Percentiles rank a stretch among this genome's conserved stretches.
Conservation (phyloP, 1,139 yeast species). For the Hanseniaspora uvarum region DNA sequence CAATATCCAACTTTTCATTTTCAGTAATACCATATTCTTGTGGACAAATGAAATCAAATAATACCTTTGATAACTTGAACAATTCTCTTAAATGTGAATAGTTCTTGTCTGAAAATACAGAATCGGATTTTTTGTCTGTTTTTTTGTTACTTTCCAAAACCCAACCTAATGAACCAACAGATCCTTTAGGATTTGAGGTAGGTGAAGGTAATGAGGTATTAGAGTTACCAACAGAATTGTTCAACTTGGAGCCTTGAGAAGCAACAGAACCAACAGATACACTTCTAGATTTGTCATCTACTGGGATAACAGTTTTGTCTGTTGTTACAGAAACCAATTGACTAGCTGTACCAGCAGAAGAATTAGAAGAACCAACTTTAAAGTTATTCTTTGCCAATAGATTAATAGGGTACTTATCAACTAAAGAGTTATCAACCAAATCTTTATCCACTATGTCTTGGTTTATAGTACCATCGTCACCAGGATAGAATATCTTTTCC, state of each 20-base stretch:
- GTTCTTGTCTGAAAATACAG: conserved; percentile 73
- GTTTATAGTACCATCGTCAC: conserved; percentile 32
- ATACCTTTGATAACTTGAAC: conserved; percentile 78
- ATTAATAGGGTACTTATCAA: conserved; percentile 71
- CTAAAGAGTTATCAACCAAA: conserved; percentile 52
- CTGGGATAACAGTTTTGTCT: not conserved
- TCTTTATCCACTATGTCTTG: conserved; percentile 46
- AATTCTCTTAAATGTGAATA: conserved; percentile 76
- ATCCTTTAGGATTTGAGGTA: conserved; percentile 26
- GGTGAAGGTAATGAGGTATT: not conserved
- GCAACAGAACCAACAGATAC: conserved; percentile 13
- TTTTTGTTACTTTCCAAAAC: conserved; percentile 41
- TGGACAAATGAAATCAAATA: conserved; percentile 95
- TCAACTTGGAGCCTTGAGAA: not conserved
- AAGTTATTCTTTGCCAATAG: conserved; percentile 68
- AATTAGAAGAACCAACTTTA: conserved; percentile 33
- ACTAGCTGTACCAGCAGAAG: conserved; percentile 17
- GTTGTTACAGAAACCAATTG: conserved; percentile 31
- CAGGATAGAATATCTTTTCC: conserved; percentile 66
- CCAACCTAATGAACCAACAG: conserved; percentile 70
- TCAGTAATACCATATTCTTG: conserved; percentile 97
- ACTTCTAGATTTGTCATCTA: conserved; percentile 14
- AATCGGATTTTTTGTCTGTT: conserved; percentile 32
- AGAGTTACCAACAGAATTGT: not conserved
- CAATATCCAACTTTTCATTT: conserved; percentile 91